Base-by-base conservation (phyloP, 495 filamentous ascomycete species). In the Xanthoparmelia taractica region DNA sequence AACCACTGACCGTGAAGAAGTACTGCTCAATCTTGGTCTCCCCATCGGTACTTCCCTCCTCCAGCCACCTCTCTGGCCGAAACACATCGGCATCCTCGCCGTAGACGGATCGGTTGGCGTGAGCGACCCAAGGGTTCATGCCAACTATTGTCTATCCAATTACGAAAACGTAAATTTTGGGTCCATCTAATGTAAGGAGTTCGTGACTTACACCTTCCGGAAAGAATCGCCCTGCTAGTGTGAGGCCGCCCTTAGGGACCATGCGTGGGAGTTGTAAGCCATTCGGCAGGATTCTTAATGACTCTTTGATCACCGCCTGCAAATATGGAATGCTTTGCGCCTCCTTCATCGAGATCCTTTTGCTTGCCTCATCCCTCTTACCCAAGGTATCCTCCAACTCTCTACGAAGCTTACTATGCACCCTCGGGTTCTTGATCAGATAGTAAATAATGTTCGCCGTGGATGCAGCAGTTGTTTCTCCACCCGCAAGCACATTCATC, bases 391-490 rank as follows among this genome's bases (percentile, higher is more conserved):
- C 13, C 27, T 79, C 73, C 29, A 85, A 66, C 57, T 85, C 84
- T 0, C 67, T 38, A 11, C 74, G 75, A 2, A 86, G 69, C 29
- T 75, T 77, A 0, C 60, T 36, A 4, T 81, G 65, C 0, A 70
- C 70, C 0, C 59, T 43, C 0, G 78, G 77, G 48, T 77, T 67
- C 56, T 73, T 75, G 15, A 80, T 57, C 8, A 85, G 73, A 62
- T 79, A 64, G 69, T 84, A 83, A 56, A 85, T 72, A 7, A 82
- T 78, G 8, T 75, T 66, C 4, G 74, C 77, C 1, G 85, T 71
- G 27, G 74, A 76, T 63, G 82, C 80, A 4, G 78, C 78, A 0
- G 79, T 84, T 0, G 83, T 85, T 64, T 86, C 83, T 4, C 76
- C 79, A 0, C 84, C 83, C 1, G 83, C 83, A 7, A 73, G 67